These are phyloP conservation scores for Paecilomyces niveus DNA, from an alignment of 2,329 filamentous ascomycete genomes.

Conservation along the genomic window DNA sequence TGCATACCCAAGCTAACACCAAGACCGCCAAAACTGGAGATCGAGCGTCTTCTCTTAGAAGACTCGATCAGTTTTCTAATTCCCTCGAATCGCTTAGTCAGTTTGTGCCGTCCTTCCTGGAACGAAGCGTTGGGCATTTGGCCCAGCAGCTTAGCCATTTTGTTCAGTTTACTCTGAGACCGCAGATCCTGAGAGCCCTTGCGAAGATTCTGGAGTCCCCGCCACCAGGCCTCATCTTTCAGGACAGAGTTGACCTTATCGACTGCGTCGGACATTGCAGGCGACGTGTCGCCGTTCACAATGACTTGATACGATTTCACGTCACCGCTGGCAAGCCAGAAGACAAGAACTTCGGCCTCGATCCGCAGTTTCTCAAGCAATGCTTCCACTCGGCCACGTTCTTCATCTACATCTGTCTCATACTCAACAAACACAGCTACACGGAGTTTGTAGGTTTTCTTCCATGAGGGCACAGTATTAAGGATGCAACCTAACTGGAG, in stretches of 20 bases:
- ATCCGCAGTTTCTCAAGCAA: conserved; percentile 76
- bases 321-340: conserved; percentile 70
- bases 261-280: conserved; percentile 48
- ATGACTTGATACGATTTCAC: conserved; percentile 70
- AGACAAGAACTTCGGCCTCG: conserved; percentile 69
- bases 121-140: conserved; percentile 41
- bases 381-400: conserved; percentile 62
- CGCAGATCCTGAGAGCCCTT: conserved; percentile 11
- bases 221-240: conserved; percentile 74
- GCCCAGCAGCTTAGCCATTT: conserved; percentile 27
- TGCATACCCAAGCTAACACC: conserved; percentile 67
- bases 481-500: conserved; percentile 80
- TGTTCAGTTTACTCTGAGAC: conserved; percentile 10
- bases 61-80: conserved; percentile 57
- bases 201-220: conserved; percentile 55
- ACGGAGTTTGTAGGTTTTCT: conserved; percentile 62
- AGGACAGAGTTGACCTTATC: conserved; percentile 59
- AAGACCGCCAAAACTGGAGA: conserved; percentile 43
- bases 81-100: conserved; percentile 47
- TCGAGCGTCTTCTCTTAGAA: conserved; percentile 46
- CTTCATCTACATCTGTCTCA: conserved; percentile 73
- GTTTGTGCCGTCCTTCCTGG: conserved; percentile 41
- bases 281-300: conserved; percentile 58
- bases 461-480: conserved; percentile 74
- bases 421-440: conserved; percentile 88